A percentile compares a stretch with the other conserved stretches of the same genome.
These are phyloP conservation scores for Coriolopsis trogii DNA, from an alignment of 1,284 basidiomycete species.

Conservation along the genomic window DNA sequence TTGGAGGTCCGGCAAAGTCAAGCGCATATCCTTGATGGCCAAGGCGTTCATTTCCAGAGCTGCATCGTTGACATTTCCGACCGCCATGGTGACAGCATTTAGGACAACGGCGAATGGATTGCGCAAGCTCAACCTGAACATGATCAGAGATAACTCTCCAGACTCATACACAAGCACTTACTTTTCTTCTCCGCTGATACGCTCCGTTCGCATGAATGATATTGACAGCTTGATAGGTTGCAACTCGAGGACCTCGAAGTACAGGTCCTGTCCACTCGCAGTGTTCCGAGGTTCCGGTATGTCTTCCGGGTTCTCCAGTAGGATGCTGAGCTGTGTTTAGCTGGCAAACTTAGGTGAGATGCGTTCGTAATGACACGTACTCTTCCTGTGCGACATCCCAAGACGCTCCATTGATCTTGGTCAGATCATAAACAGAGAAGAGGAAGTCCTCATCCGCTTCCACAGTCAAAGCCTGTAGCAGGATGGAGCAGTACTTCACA, in stretches of 20 bases:
- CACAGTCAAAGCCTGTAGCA: conserved; percentile 94
- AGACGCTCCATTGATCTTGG: conserved; percentile 87
- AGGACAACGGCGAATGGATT: conserved; percentile 95
- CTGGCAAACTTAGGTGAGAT: not conserved
- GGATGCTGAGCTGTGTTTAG: conserved; percentile 50
- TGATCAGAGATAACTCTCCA: not conserved
- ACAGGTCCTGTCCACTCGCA: conserved; percentile 78
- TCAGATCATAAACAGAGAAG: conserved; percentile 91
- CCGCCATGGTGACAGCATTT: conserved; percentile 95
- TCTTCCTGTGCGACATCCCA: conserved; percentile 82
- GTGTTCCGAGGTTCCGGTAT: conserved; percentile 80
- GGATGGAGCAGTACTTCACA: conserved; percentile 95
- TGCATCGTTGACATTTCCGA: conserved; percentile 97
- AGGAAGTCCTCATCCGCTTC: conserved; percentile 98
- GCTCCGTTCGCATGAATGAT: conserved; percentile 97
- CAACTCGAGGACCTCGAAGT: conserved; percentile 97
- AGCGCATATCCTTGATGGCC: conserved; percentile 92
- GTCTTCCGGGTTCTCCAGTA: conserved; percentile 76
- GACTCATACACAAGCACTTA: conserved; percentile 41
- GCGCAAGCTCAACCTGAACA: conserved; percentile 71
- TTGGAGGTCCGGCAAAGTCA: conserved; percentile 85
- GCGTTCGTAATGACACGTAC: conserved; percentile 49
- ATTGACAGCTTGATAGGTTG: conserved; percentile 93
- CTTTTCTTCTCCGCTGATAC: conserved; percentile 93
- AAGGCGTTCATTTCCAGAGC: conserved; percentile 96